Conservation (phyloP, 1,284 basidiomycete genomes). For the Cutaneotrichosporon daszewskae region DNA sequence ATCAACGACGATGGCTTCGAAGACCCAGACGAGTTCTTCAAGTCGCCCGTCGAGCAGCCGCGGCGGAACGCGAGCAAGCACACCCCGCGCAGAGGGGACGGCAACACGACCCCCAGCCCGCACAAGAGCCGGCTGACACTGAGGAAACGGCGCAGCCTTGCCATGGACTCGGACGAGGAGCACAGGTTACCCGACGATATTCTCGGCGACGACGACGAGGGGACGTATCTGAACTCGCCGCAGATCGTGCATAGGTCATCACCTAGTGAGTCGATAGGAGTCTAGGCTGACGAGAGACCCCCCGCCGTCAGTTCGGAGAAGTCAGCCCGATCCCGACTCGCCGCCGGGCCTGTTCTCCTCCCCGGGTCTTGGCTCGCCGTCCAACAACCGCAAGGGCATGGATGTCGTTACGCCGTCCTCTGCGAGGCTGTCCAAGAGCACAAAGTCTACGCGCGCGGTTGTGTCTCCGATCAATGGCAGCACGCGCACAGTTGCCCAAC, state of each 20-base stretch:
- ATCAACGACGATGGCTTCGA: constrained; percentile 78
- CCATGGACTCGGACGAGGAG: constrained; percentile 48
- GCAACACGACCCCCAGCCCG: constrained; percentile 14
- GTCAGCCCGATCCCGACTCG: neutral
- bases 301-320: constrained; percentile 21
- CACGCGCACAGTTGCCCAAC: too few relatives aligned
- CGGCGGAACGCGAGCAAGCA: neutral
- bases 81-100: constrained; percentile 54
- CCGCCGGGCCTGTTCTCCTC: too few relatives aligned
- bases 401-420: too few relatives aligned
- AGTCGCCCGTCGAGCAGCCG: constrained; percentile 29
- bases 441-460: too few relatives aligned
- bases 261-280: too few relatives aligned
- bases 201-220: constrained; percentile 30
- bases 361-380: neutral
- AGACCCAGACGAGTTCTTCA: constrained; percentile 67
- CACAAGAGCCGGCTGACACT: neutral
- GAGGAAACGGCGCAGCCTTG: too few relatives aligned
- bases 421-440: too few relatives aligned
- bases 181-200: constrained; percentile 57
- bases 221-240: too few relatives aligned
- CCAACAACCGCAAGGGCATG: too few relatives aligned
- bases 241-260: too few relatives aligned
- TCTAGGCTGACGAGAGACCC: constrained; percentile 24
- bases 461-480: too few relatives aligned